phyloP scores from a whole-genome alignment of 768 basidiomycete genomes.

The Tulasnella sp. region DNA sequence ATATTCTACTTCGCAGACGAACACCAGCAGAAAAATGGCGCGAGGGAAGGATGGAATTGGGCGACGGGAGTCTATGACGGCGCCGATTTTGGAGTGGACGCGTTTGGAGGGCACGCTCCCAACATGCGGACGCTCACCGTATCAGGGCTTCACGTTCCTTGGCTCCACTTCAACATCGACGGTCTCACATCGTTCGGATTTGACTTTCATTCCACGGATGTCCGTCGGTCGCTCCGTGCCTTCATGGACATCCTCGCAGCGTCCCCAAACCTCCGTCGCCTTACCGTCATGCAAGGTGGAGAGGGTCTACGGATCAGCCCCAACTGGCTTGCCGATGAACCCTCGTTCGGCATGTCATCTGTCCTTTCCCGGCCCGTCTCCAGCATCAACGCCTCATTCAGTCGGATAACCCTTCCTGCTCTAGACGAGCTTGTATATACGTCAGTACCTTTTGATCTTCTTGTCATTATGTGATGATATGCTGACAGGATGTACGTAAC shows the following conservation, averaged over 20 bases:
- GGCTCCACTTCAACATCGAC: not conserved
- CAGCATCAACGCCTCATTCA: not conserved
- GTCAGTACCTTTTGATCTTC: too few species aligned
- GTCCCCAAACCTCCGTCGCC: not conserved
- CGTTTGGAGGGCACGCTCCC: constrained; percentile 12
- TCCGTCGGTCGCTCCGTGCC: constrained; percentile 1
- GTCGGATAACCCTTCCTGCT: not conserved
- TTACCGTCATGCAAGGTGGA: constrained; percentile 11
- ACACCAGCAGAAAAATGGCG: not conserved
- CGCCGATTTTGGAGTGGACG: not conserved
- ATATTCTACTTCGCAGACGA: constrained; percentile 3
- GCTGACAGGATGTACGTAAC: too few species aligned
- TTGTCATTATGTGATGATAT: too few species aligned
- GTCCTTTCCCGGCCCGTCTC: not conserved
- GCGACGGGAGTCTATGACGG: not conserved
- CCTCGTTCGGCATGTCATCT: not conserved
- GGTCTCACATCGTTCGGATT: constrained; percentile 2
- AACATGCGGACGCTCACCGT: constrained; percentile 2
- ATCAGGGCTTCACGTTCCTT: constrained; percentile 13
- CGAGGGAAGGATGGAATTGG: not conserved
- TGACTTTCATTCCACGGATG: constrained; percentile 13
- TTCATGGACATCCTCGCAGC: not conserved
- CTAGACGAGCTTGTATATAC: constrained; percentile 4
- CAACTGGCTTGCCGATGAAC: not conserved
- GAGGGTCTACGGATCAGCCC: constrained; percentile 5